Conservation (phyloP, 1,284 basidiomycete genomes). For the Cutaneotrichosporon sp. region DNA sequence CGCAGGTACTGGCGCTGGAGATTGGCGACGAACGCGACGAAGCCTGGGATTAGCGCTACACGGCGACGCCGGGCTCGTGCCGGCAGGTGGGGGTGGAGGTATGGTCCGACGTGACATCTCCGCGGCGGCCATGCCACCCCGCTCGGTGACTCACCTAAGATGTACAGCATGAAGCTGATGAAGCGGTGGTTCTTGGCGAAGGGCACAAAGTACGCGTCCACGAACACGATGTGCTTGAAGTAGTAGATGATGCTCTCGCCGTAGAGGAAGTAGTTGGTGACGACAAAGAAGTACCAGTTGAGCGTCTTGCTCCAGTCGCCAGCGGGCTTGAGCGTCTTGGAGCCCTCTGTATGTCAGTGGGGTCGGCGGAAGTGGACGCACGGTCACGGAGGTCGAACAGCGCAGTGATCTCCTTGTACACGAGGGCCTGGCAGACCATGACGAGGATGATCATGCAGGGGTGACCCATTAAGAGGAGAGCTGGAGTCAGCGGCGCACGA, state of each 20-base stretch:
- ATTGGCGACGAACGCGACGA: slow-evolving; percentile 95
- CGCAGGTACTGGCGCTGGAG: slow-evolving; percentile 90
- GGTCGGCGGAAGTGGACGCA: slow-evolving; percentile 19
- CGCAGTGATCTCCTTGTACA: slow-evolving; percentile 94
- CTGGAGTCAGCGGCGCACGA: slow-evolving; percentile 54
- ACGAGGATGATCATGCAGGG: slow-evolving; percentile 91
- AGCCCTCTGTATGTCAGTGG: slow-evolving; percentile 10
- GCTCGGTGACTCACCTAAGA: slow-evolving; percentile 62
- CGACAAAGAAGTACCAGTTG: slow-evolving; percentile 99
- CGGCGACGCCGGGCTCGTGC: no score
- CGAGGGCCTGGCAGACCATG: slow-evolving; percentile 86
- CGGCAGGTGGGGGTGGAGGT: no score
- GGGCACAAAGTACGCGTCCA: slow-evolving; percentile 85
- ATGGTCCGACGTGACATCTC: no score
- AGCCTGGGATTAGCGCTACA: slow-evolving; percentile 61
- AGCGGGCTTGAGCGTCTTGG: slow-evolving; percentile 5
- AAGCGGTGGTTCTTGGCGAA: slow-evolving; percentile 98
- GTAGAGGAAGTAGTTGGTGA: slow-evolving; percentile 97
- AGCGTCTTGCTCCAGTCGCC: slow-evolving; percentile 93
- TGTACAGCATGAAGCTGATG: slow-evolving; percentile 95
- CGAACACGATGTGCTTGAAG: slow-evolving; percentile 99
- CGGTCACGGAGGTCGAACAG: slow-evolving; percentile 71
- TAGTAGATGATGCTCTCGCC: slow-evolving; percentile 99
- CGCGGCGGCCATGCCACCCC: slow-evolving; percentile 51
- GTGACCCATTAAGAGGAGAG: slow-evolving; percentile 80